Base-by-base conservation (phyloP, 2,329 filamentous ascomycete genomes). In the Akanthomyces uredinophilus region DNA sequence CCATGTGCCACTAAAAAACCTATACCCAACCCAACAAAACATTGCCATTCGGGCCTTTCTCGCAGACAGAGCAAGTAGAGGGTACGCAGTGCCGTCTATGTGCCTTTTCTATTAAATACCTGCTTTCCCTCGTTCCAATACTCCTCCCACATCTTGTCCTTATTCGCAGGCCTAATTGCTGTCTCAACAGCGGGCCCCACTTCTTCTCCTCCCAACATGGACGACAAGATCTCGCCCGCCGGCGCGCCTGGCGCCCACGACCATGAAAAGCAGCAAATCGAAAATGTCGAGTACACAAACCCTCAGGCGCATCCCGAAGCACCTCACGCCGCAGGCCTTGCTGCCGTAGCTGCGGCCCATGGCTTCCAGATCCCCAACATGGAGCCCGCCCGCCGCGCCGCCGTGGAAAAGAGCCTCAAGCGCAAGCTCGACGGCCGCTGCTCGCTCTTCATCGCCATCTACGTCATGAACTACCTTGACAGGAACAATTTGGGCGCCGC, bases 391-490 rank as follows among this genome's bases (percentile, higher is more conserved):
- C 80, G 84, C 63, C 82, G 86, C 14, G 69, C 70, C 0, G 69
- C 70, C 16, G 81, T 87, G n/a, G 89, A 92, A 73, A 84, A 82
- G 72, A 81, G 78, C 41, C 75, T 93, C 68, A 82, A 86, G 72
- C 82, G 86, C 67, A 92, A 91, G 75, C 86, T 92, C 60, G 90
- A 92, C 70, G 68, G 81, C 22, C 81, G 88, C 64, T 92, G 72
- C 77, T 87, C 71, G 77, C 83, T 89, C 67, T 83, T 92, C 62
- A 84, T 92, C 53, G 72, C 91, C 66, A 89, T 92, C 77, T 92
- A 91, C 69, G 90, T 92, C 71, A 80, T 77, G 73, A 91, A 92
- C 74, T 92, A 90, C 72, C 78, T 87, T 35, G 86, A 88, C 68
- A 78, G 86, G 41, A 88, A 88, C 71, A 88, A 89, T 72, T 88